phyloP scores from a whole-genome alignment of 169 alveolate genomes.

The Plasmodium vinckei region DNA sequence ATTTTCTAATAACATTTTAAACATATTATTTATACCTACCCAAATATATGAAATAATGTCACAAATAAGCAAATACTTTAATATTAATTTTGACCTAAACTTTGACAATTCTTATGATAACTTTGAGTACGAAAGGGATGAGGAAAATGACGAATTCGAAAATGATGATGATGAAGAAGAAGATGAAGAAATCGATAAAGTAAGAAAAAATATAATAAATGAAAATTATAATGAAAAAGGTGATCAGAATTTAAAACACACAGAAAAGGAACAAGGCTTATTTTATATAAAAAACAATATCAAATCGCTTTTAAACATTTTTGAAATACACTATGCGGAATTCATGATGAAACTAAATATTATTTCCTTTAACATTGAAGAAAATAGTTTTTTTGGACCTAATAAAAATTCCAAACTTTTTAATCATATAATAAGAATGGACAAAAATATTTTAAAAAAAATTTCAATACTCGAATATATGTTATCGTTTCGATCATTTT shows the following conservation, averaged over 20 bases:
- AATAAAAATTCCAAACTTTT: conserved; percentile 39
- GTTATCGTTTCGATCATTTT: conserved; percentile 39
- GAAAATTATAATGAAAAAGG: not conserved
- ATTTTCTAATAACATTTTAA: conserved; percentile 69
- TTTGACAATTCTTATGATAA: conserved; percentile 57
- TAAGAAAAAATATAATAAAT: conserved; percentile 31
- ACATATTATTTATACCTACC: conserved; percentile 63
- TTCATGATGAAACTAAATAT: conserved; percentile 69
- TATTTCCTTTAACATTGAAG: conserved; percentile 65
- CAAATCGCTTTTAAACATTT: conserved; percentile 42
- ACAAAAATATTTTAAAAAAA: conserved; percentile 56
- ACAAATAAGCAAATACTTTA: conserved; percentile 48
- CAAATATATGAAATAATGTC: conserved; percentile 59
- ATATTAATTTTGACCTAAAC: conserved; percentile 54
- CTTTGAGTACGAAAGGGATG: conserved; percentile 21
- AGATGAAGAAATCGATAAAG: conserved; percentile 37
- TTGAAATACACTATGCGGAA: conserved; percentile 64
- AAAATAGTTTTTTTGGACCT: conserved; percentile 69
- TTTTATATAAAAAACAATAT: conserved; percentile 65
- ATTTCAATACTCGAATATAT: conserved; percentile 50
- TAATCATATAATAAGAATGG: conserved; percentile 65
- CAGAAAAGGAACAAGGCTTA: conserved; percentile 44
- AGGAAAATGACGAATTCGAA: conserved; percentile 16
- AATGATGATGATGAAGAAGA: conserved; percentile 6
- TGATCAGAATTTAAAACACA: not conserved